Conservation (phyloP, 768 basidiomycete species). For the Termitomyces sp. region DNA sequence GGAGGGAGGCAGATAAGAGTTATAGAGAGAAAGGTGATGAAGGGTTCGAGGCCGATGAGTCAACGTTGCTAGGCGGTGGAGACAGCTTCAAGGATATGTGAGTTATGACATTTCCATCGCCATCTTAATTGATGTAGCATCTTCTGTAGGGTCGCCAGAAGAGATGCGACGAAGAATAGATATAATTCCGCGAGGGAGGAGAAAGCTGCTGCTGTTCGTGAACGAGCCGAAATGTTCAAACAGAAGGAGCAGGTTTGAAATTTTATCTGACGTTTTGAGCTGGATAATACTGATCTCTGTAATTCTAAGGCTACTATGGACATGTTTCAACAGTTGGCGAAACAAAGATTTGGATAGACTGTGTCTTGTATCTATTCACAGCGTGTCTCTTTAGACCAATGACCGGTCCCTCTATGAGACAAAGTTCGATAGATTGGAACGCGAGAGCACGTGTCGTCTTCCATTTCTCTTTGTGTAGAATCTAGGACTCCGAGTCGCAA, state of each 20-base stretch:
- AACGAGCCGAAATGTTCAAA: slow-evolving; percentile 56
- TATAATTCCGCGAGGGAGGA: slow-evolving; percentile 46
- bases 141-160: slow-evolving; percentile 54
- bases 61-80: slow-evolving; percentile 74
- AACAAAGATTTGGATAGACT: slow-evolving; percentile 8
- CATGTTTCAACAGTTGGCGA: slow-evolving; percentile 83
- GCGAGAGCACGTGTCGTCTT: not conserved
- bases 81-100: slow-evolving; percentile 81
- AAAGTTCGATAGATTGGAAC: not conserved
- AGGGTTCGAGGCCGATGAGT: slow-evolving; percentile 73
- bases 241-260: slow-evolving; percentile 69
- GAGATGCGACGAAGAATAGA: slow-evolving; percentile 67
- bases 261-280: not conserved
- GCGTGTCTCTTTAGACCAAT: too few species aligned
- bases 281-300: not conserved
- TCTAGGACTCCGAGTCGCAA: too few species aligned
- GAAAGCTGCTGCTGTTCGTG: slow-evolving; percentile 43
- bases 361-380: not conserved
- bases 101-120: slow-evolving; percentile 16
- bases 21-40: slow-evolving; percentile 78
- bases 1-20: slow-evolving; percentile 62
- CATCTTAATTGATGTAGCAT: not conserved
- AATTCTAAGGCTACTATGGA: slow-evolving; percentile 76
- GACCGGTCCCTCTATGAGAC: too few species aligned
- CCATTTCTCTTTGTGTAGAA: not conserved